A percentile compares a stretch with the other conserved stretches of the same genome.
Conservation (phyloP, 1,284 basidiomycete species). For the Agroathelia rolfsii region DNA sequence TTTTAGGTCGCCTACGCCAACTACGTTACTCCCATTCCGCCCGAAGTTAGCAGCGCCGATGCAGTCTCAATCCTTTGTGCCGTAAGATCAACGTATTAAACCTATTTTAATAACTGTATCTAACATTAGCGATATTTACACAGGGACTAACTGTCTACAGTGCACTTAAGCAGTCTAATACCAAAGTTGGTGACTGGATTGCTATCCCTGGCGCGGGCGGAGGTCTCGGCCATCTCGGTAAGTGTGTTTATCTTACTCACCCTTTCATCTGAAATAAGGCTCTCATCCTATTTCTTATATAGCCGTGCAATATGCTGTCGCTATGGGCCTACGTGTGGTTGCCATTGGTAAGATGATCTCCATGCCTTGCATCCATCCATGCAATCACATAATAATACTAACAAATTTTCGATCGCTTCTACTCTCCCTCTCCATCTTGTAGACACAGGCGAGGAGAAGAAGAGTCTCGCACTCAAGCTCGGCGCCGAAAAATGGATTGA, state of each 20-base stretch:
- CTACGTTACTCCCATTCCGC: conserved; percentile 71
- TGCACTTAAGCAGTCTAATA: conserved; percentile 68
- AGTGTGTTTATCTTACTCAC: not conserved
- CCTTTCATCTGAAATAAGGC: not conserved
- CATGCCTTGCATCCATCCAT: not conserved
- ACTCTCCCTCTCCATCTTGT: not conserved
- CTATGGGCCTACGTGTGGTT: conserved; percentile 70
- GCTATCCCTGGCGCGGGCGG: conserved; percentile 75
- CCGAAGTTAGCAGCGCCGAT: conserved; percentile 48
- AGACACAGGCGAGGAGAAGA: conserved; percentile 73
- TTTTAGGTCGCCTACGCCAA: conserved; percentile 49
- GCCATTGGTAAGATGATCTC: conserved; percentile 45
- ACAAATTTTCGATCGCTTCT: not conserved
- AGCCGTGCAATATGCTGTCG: conserved; percentile 71
- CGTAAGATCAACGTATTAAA: conserved; percentile 26
- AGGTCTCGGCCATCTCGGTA: conserved; percentile 61
- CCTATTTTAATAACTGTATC: not conserved
- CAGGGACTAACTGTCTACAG: conserved; percentile 77
- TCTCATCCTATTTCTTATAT: conserved; percentile 14
- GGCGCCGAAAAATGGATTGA: conserved; percentile 79
- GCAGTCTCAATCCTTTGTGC: conserved; percentile 82
- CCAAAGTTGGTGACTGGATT: conserved; percentile 73
- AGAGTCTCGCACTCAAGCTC: conserved; percentile 53
- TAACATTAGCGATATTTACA: conserved; percentile 3
- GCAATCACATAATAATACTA: not conserved